Evolutionary conservation across 164 flowering plant species (phyloP), one percentile per base, ranked within the genome.

Genomic region (Akebia trifoliata): DNA sequence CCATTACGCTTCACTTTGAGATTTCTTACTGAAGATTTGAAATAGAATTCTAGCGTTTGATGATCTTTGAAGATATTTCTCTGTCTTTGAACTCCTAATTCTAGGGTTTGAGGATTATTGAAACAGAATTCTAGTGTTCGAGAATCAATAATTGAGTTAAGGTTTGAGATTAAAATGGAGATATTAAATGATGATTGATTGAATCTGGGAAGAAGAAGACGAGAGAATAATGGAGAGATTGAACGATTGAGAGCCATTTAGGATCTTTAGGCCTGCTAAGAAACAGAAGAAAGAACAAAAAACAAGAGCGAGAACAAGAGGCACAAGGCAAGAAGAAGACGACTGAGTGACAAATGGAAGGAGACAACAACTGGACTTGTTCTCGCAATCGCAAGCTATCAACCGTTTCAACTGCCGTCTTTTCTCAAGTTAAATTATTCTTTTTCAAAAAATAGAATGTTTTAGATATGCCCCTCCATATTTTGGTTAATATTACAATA

Each of bases 331-430:
- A 54, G 22, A 38, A 38, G 58, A 54, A 24, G 10, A 31, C 26
- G 52, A 15, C 17, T 12, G 44, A 54, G 45, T 11, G 22, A 31
- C 15, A 36, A 25, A 38, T 4, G 43, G 44, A 15, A 54, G 34
- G 1, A 22, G 25, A 39, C 58, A 54, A 38, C 42, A 20, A 39
- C 2, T 31, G 40, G 21, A 15, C 15, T 25, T 47, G 10, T 15
- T 47, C 14, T 11, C 42, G 29, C 21, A 20, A 8, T 35, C 12
- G 56, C 56, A 52, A 25, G 25, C 40, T 28, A 36, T 36, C 44
- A 54, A 37, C 57, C 31, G 57, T 54, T 36, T 54, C 42, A 54
- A 54, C 57, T 36, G 57, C 57, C 57, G 57, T 53, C 57, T 36
- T 21, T 25, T 1, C 31, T 11, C 38, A 6, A 35, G 11, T n/a